Percentiles rank a stretch among this genome's conserved stretches.
Conservation (phyloP, 2,329 filamentous ascomycete genomes). For the Fusarium sambucinum region DNA sequence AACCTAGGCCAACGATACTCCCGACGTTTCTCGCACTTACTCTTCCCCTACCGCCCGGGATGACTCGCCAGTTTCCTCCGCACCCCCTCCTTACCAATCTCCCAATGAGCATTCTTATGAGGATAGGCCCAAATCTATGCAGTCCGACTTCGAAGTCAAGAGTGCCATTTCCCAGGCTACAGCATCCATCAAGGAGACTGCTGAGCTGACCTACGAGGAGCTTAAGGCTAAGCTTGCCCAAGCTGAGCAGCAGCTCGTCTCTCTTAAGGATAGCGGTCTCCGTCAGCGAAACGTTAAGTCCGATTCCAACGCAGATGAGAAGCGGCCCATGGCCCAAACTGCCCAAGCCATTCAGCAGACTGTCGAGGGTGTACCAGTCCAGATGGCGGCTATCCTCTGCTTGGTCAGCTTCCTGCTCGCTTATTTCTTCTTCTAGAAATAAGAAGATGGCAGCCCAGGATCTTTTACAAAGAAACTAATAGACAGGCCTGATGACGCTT, state of each 20-base stretch:
- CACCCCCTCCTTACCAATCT: slow-evolving; percentile 53
- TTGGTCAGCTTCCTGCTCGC: slow-evolving; percentile 92
- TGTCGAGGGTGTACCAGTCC: slow-evolving; percentile 83
- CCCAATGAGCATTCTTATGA: slow-evolving; percentile 50
- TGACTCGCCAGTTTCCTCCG: slow-evolving; percentile 49
- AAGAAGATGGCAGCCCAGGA: slow-evolving; percentile 12
- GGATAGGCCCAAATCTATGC: slow-evolving; percentile 42
- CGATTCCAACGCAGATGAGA: slow-evolving; percentile 62
- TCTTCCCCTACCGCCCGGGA: slow-evolving; percentile 58
- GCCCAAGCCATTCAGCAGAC: slow-evolving; percentile 68
- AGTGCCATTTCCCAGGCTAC: slow-evolving; percentile 55
- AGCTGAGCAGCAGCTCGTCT: slow-evolving; percentile 78
- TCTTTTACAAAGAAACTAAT: slow-evolving; percentile 31
- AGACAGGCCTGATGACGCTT: slow-evolving; percentile 40
- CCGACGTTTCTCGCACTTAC: slow-evolving; percentile 59
- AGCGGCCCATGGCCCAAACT: slow-evolving; percentile 61
- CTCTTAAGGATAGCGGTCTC: slow-evolving; percentile 78
- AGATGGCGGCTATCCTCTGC: slow-evolving; percentile 85
- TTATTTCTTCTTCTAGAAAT: slow-evolving; percentile 90
- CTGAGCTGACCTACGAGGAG: slow-evolving; percentile 65
- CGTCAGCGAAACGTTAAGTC: slow-evolving; percentile 80
- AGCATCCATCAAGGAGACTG: slow-evolving; percentile 61
- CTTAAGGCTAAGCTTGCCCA: slow-evolving; percentile 79
- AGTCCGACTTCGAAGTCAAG: slow-evolving; percentile 47
- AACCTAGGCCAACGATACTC: slow-evolving; percentile 56